Evolutionary conservation across 2,329 filamentous ascomycete species (phyloP).

Genomic region (Phoma sp.): DNA sequence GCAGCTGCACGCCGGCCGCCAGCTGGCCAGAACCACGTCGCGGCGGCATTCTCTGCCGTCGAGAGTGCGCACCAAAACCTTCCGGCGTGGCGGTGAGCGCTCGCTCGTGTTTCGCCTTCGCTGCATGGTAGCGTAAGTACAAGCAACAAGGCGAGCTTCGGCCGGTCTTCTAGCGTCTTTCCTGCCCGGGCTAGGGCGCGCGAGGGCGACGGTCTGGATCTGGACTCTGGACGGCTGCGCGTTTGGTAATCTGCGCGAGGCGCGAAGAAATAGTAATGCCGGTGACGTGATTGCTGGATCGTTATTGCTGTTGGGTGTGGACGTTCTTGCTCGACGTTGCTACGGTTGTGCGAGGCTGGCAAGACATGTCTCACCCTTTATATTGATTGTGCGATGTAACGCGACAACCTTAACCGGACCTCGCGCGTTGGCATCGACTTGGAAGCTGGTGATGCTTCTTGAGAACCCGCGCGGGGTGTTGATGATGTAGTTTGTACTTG

Average conservation of each 20-base stretch:
- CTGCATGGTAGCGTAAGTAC: neutral
- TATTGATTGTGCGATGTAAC: neutral
- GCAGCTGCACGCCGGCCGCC: slow-evolving; percentile 5
- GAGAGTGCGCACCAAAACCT: neutral
- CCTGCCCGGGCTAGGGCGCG: neutral
- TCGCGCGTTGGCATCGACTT: too few relatives aligned
- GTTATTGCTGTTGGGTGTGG: too few relatives aligned
- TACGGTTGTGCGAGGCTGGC: neutral
- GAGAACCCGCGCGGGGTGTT: too few relatives aligned
- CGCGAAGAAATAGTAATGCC: too few relatives aligned
- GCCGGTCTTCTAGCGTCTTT: slow-evolving; percentile 1
- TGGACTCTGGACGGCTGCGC: too few relatives aligned
- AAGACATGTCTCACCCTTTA: slow-evolving; percentile 6
- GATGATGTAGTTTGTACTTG: too few relatives aligned
- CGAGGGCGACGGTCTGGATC: too few relatives aligned
- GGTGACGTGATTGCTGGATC: too few relatives aligned
- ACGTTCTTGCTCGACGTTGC: neutral
- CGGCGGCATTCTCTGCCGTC: neutral
- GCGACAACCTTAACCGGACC: slow-evolving; percentile 30
- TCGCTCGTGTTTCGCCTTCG: neutral
- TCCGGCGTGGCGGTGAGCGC: slow-evolving; percentile 7
- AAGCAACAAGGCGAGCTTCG: neutral
- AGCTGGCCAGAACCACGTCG: neutral
- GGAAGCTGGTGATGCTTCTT: too few relatives aligned
- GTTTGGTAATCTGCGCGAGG: too few relatives aligned